Conservation (phyloP, 805 yeast genomes). For the Nakazawaea anatomiae region DNA sequence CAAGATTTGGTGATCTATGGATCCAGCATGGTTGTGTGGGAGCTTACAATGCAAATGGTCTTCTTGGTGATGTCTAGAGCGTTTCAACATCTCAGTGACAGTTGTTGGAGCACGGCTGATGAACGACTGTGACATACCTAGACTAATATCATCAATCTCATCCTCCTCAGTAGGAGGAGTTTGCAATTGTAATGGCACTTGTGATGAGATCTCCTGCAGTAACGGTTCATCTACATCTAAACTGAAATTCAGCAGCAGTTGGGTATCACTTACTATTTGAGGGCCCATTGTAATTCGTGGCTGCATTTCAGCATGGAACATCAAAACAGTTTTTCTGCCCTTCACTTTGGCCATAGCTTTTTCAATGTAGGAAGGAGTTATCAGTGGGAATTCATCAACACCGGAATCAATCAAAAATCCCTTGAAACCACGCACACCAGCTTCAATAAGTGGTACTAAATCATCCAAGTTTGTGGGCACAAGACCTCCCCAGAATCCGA, state of each 20-base stretch:
- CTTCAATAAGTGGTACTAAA: conserved; percentile 66
- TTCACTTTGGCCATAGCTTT: conserved; percentile 61
- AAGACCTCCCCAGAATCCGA: conserved; percentile 95
- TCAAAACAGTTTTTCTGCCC: conserved; percentile 60
- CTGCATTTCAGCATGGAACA: conserved; percentile 94
- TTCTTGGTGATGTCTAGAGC: conserved; percentile 12
- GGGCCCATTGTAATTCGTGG: conserved; percentile 25
- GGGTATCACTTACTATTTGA: conserved; percentile 9
- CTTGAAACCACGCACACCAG: conserved; percentile 93
- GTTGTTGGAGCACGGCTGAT: conserved; percentile 33
- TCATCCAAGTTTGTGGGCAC: conserved; percentile 72
- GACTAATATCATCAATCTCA: conserved; percentile 23
- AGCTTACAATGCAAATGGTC: conserved; percentile 27
- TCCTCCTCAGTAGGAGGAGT: conserved; percentile 13
- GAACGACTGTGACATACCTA: conserved; percentile 34
- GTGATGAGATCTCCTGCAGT: neutral
- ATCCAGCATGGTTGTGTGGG: conserved; percentile 26
- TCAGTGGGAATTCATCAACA: conserved; percentile 93
- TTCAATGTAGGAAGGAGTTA: conserved; percentile 56
- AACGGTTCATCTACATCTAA: neutral
- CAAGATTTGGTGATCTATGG: conserved; percentile 26
- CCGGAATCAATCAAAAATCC: conserved; percentile 91
- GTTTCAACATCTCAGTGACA: conserved; percentile 26
- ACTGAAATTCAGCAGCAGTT: neutral
- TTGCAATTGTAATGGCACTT: neutral